A percentile compares a stretch with the other conserved stretches of the same genome.
Conservation (phyloP, 2,329 filamentous ascomycete genomes). For the Monilinia polystroma region DNA sequence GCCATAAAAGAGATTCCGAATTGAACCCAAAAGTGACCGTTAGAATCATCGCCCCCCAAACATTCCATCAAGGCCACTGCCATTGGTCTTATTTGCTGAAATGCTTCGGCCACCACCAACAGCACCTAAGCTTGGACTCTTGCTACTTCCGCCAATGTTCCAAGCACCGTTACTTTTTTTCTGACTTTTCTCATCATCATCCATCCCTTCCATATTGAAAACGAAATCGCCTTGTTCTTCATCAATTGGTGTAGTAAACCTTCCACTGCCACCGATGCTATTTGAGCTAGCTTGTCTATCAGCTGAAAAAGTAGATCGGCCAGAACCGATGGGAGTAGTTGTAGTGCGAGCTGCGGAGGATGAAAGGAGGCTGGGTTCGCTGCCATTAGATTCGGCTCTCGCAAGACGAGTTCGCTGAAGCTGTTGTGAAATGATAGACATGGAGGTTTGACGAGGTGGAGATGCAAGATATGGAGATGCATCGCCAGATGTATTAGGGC, state of each 20-base stretch:
- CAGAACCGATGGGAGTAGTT: constrained; percentile 43
- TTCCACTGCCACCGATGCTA: constrained; percentile 50
- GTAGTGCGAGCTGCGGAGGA: constrained; percentile 42
- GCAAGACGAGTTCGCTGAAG: constrained; percentile 57
- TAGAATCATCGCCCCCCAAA: constrained; percentile 25
- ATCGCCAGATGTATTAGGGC: constrained; percentile 39
- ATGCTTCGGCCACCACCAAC: constrained; percentile 29
- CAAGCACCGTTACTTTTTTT: constrained; percentile 40
- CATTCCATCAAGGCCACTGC: constrained; percentile 28
- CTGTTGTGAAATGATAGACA: constrained; percentile 61
- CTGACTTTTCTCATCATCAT: constrained; percentile 54
- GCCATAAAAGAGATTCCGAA: neutral
- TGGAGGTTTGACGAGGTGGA: constrained; percentile 44
- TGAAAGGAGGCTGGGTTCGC: constrained; percentile 53
- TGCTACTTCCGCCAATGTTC: constrained; percentile 32
- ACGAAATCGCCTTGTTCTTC: constrained; percentile 64
- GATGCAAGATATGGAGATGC: constrained; percentile 39
- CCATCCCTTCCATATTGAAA: constrained; percentile 67
- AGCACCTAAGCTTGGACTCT: constrained; percentile 32
- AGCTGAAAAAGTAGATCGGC: constrained; percentile 44
- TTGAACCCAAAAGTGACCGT: neutral
- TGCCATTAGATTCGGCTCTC: constrained; percentile 45
- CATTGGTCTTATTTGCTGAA: constrained; percentile 10
- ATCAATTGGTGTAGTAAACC: constrained; percentile 64
- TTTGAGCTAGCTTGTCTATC: constrained; percentile 61